Evolutionary conservation across 2,329 filamentous ascomycete species (phyloP), one percentile per base, ranked within the genome.

Genomic region (Pseudogymnoascus pannorum): DNA sequence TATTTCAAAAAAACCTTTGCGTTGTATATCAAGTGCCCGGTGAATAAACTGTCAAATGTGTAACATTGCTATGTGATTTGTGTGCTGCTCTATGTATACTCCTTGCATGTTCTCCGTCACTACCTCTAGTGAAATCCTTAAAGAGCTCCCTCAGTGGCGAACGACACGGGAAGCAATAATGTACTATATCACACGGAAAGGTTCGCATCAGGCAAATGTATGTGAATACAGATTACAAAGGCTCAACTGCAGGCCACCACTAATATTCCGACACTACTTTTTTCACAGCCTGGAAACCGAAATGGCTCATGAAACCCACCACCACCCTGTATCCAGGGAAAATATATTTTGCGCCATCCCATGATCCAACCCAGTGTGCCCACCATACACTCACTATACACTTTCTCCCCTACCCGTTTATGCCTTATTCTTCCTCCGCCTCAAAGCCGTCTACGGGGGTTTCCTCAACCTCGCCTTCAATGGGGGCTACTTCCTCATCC

Each of bases 181-280:
- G n/a, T 51, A 51, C 1, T 26, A 26, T 5, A 26, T 31, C 48
- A 31, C n/a, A 54, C 9, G 2, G 5, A 3, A 31, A 18, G 8
- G 9, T 54, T 54, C 48, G 31, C 2, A 54, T 14, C 26, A 54
- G 48, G 26, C 48, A 54, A 42, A 54, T 54, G 31, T 31, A 54
- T 54, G 26, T 54, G 48, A 9, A 54, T 54, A 54, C 48, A 54
- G 48, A 54, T 54, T 54, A 54, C 48, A 54, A 54, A 31, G 48
- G 26, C 48, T 3, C 6, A 6, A 31, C 48, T 54, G 26, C 48
- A 31, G n/a, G 48, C 48, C 26, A 54, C 48, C 48, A 26, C 48
- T 54, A 54, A 54, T 54, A 54, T 54, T 18, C 48, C 26, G 5
- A 54, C 48, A 54, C 48, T 31, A 54, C 48, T 54, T 51, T n/a